These are phyloP conservation scores for Flueggea neowawraea DNA, from an alignment of 441 rosid genomes.

Conservation along the genomic window DNA sequence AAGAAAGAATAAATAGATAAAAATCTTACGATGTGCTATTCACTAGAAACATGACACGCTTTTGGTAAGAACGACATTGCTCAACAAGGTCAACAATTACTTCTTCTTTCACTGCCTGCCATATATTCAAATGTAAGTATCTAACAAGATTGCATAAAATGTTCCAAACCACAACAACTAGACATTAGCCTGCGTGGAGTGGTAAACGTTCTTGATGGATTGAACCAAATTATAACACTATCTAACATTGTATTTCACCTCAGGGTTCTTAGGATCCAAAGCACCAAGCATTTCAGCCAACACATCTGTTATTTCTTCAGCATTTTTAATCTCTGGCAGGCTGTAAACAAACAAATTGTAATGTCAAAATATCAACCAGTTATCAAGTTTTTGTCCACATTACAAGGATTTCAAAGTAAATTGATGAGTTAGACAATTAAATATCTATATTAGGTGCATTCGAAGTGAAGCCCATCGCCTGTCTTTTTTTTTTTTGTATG, in stretches of 20 bases:
- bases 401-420: not conserved
- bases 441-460: no score
- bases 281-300: slow-evolving; percentile 90
- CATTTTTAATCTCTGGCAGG: slow-evolving; percentile 73
- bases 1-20: not conserved
- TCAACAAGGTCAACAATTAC: slow-evolving; percentile 90
- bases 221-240: no score
- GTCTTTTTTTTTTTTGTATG: no score
- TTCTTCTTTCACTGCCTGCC: slow-evolving; percentile 85
- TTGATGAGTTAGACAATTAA: not conserved
- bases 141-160: not conserved
- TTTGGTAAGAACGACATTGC: slow-evolving; percentile 89
- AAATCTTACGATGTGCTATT: slow-evolving; percentile 64
- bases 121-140: slow-evolving; percentile 9
- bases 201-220: no score
- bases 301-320: slow-evolving; percentile 71
- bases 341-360: slow-evolving; percentile 35
- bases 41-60: slow-evolving; percentile 83
- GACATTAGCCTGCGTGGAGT: no score
- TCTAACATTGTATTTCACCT: slow-evolving; percentile 42
- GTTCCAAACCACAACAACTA: no score
- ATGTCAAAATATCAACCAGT: not conserved
- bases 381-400: not conserved
- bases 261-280: slow-evolving; percentile 75
- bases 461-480: no score